A percentile compares a stretch with the other conserved stretches of the same genome.
These are phyloP conservation scores for Microbotryomycetes sp. DNA, from an alignment of 1,284 basidiomycete species.

Conservation along the genomic window DNA sequence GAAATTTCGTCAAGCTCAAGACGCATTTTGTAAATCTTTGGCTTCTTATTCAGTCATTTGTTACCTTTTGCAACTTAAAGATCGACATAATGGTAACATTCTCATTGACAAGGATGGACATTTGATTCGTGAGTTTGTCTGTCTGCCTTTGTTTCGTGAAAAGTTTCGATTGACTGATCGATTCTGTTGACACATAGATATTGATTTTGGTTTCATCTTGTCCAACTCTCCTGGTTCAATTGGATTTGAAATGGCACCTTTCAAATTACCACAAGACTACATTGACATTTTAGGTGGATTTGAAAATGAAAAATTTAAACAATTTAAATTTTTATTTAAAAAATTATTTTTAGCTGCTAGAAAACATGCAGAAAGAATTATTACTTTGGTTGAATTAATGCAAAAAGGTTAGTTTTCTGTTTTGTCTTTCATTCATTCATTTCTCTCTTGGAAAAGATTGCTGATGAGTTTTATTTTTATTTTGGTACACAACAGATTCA, in stretches of 20 bases:
- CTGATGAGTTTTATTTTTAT: constrained; percentile 10
- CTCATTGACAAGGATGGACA: constrained; percentile 91
- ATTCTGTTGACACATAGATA: constrained; percentile 48
- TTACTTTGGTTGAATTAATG: constrained; percentile 94
- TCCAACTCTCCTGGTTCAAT: constrained; percentile 95
- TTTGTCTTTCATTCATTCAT: not conserved
- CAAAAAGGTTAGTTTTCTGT: constrained; percentile 61
- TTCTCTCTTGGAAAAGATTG: not conserved
- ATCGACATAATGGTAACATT: constrained; percentile 98
- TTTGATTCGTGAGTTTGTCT: constrained; percentile 53
- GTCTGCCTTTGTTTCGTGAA: constrained; percentile 30
- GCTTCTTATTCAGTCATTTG: constrained; percentile 88
- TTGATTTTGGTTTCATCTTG: constrained; percentile 98
- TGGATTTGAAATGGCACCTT: constrained; percentile 97
- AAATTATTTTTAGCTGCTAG: constrained; percentile 89
- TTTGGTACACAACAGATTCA: constrained; percentile 59
- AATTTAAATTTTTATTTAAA: constrained; percentile 82
- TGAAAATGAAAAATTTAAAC: constrained; percentile 65
- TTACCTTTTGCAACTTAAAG: constrained; percentile 95
- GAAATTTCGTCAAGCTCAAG: constrained; percentile 78
- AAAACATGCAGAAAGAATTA: constrained; percentile 94
- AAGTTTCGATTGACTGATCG: not conserved
- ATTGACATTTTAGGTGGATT: constrained; percentile 91
- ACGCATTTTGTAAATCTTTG: constrained; percentile 78
- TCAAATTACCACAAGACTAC: constrained; percentile 94